Conservation (phyloP, 2,329 filamentous ascomycete genomes). For the Colletotrichum sp. region DNA sequence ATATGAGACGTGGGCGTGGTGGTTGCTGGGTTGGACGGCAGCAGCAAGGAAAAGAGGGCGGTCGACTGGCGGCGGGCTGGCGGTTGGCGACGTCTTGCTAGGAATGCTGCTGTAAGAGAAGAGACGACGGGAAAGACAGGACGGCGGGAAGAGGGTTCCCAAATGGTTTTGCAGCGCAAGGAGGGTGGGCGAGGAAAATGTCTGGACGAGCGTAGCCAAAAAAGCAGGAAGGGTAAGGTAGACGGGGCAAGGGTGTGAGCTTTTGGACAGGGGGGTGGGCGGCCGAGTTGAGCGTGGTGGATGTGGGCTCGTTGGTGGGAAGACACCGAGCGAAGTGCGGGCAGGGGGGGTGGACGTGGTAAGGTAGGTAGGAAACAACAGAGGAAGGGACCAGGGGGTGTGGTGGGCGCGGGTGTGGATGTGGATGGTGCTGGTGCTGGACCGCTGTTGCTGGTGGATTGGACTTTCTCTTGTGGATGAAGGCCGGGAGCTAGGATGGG, state of each 20-base stretch:
- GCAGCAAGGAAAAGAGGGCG: background rate
- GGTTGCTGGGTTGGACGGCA: constrained; percentile 4
- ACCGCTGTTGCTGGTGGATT: background rate
- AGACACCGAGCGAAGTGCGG: constrained; percentile 11
- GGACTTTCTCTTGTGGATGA: background rate
- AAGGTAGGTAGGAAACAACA: background rate
- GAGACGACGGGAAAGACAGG: background rate
- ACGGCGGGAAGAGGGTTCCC: constrained; percentile 6
- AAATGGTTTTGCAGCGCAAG: background rate
- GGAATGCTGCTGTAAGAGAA: background rate
- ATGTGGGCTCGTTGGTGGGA: background rate
- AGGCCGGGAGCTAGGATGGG: constrained; percentile 16
- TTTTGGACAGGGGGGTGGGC: background rate
- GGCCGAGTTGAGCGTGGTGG: background rate
- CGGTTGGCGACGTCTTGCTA: background rate
- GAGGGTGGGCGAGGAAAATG: constrained; percentile 18
- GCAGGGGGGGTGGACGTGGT: background rate
- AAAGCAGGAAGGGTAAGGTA: background rate
- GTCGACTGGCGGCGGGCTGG: background rate
- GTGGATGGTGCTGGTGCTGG: background rate
- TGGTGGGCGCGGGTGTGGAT: background rate
- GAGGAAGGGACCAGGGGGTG: background rate
- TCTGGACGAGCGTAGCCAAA: background rate
- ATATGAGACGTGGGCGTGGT: constrained; percentile 7
- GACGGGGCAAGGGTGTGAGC: background rate